These are phyloP conservation scores for Rosa lucieae DNA, from an alignment of 306 rosid genomes.

Conservation along the genomic window DNA sequence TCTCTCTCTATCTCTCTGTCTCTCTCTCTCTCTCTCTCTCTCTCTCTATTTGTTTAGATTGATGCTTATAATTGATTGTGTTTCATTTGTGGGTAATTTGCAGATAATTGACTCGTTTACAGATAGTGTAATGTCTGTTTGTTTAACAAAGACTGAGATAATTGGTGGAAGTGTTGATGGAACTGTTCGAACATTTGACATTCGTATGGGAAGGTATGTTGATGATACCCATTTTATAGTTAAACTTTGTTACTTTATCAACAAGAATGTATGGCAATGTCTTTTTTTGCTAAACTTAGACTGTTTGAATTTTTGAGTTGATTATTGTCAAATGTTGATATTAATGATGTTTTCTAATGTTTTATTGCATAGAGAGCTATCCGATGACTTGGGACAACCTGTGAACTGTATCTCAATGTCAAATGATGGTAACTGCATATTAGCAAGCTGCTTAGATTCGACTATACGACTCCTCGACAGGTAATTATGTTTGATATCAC, in stretches of 20 bases:
- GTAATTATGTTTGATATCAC: constrained; percentile 32
- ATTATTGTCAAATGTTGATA: neutral
- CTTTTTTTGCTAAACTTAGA: neutral
- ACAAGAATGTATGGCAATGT: neutral
- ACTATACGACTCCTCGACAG: constrained; percentile 75
- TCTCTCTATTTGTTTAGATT: neutral
- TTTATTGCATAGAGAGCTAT: constrained; percentile 60
- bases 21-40: neutral
- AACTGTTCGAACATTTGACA: constrained; percentile 84
- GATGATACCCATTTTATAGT: neutral
- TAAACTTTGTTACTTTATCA: neutral
- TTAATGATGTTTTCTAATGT: neutral
- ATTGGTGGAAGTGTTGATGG: constrained; percentile 97
- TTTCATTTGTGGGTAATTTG: constrained; percentile 31
- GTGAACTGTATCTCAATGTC: constrained; percentile 94
- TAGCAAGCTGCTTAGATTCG: constrained; percentile 88
- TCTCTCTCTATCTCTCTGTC: too few relatives aligned
- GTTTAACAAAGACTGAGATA: constrained; percentile 78
- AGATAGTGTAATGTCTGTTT: constrained; percentile 90
- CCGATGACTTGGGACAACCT: constrained; percentile 80
- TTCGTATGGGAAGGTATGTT: constrained; percentile 77
- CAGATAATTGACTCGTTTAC: constrained; percentile 83
- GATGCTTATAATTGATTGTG: constrained; percentile 5
- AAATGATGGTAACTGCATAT: constrained; percentile 82
- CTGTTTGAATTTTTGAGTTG: neutral